Evolutionary conservation across 305 asterid species (phyloP).

Genomic region (Solanum hybrid): DNA sequence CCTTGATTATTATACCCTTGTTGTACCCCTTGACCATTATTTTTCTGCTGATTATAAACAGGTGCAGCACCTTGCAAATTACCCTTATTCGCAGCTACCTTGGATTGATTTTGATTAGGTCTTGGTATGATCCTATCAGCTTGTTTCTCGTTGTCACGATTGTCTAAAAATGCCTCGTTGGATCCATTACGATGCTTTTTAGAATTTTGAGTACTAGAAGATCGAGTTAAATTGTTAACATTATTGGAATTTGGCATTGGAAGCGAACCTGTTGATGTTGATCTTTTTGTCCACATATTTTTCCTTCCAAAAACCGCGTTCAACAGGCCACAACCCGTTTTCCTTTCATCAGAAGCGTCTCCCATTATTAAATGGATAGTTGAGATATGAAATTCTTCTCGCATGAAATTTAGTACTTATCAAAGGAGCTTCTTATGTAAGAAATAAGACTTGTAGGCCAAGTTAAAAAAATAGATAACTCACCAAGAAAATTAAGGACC

Average conservation of each 20-base stretch:
- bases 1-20: slow-evolving; percentile 17
- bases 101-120: slow-evolving; percentile 39
- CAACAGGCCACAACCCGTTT: slow-evolving; percentile 67
- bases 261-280: slow-evolving; percentile 43
- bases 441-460: not conserved
- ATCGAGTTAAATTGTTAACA: slow-evolving; percentile 11
- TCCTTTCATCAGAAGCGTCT: slow-evolving; percentile 51
- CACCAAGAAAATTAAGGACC: not conserved
- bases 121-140: slow-evolving; percentile 49
- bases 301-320: slow-evolving; percentile 63
- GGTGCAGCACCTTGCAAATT: slow-evolving; percentile 15
- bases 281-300: slow-evolving; percentile 35
- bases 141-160: not conserved
- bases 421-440: slow-evolving; percentile 1
- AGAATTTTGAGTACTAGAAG: slow-evolving; percentile 32
- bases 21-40: not conserved
- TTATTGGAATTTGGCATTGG: slow-evolving; percentile 5
- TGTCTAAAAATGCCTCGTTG: slow-evolving; percentile 8
- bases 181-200: slow-evolving; percentile 20
- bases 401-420: not conserved
- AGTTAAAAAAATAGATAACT: not conserved
- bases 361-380: slow-evolving; percentile 25
- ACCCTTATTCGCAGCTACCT: slow-evolving; percentile 11
- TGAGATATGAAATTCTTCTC: not conserved
- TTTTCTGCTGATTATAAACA: slow-evolving; percentile 9